A percentile compares a stretch with the other conserved stretches of the same genome.
phyloP scores from a whole-genome alignment of 1,284 basidiomycete species.

The Nidula niveotomentosa region DNA sequence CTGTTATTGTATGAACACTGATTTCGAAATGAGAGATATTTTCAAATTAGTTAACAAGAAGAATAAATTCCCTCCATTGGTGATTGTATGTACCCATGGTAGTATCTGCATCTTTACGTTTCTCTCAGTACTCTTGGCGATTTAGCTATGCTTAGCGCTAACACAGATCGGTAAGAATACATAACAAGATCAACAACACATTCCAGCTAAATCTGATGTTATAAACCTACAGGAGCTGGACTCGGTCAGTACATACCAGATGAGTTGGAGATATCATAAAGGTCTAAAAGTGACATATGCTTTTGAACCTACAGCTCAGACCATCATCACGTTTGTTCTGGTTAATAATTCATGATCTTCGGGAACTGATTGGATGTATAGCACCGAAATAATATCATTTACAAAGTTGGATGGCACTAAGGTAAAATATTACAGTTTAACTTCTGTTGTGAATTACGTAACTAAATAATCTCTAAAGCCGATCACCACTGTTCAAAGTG shows the following conservation, averaged over 20 bases:
- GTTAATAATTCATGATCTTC: neutral
- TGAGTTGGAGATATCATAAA: no score
- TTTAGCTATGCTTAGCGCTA: conserved; percentile 6
- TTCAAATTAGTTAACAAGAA: conserved; percentile 9
- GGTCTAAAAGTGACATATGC: no score
- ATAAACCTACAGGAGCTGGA: no score
- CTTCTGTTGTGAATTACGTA: neutral
- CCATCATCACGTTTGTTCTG: conserved; percentile 5
- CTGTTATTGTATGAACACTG: neutral
- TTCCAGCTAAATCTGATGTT: neutral
- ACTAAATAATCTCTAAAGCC: conserved; percentile 6
- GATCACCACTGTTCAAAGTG: conserved; percentile 14
- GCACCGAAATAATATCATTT: neutral
- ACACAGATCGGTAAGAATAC: conserved; percentile 5
- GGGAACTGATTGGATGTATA: neutral
- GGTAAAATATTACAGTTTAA: neutral
- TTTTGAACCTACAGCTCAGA: conserved; percentile 5
- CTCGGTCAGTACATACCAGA: no score
- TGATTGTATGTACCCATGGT: conserved; percentile 8
- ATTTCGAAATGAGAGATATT: neutral
- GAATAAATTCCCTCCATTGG: conserved; percentile 6
- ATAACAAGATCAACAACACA: neutral
- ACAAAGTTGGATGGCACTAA: conserved; percentile 2
- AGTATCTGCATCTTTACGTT: neutral
- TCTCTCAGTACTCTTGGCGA: neutral